Percentiles rank a stretch among this genome's conserved stretches.
Evolutionary conservation across 2,329 filamentous ascomycete species (phyloP).

Genomic region (Arthrobotrys megalospora): DNA sequence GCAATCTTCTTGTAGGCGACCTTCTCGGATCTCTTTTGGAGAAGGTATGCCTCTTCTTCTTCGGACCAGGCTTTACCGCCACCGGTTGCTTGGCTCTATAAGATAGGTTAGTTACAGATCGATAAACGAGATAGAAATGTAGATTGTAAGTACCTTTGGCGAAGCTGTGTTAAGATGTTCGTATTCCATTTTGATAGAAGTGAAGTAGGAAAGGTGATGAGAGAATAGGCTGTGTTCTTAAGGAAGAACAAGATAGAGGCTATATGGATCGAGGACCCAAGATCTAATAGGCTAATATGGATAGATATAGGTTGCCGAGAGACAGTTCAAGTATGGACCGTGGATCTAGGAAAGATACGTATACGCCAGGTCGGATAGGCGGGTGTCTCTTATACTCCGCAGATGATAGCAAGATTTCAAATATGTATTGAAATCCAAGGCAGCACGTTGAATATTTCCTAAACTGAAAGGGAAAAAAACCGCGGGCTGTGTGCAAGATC

Average conservation of each 20-base stretch:
- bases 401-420: constrained; percentile 46
- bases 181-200: constrained; percentile 54
- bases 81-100: constrained; percentile 69
- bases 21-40: constrained; percentile 86
- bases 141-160: constrained; percentile 38
- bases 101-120: constrained; percentile 29
- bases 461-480: constrained; percentile 35
- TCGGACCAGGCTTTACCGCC: constrained; percentile 87
- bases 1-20: constrained; percentile 94
- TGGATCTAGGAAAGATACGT: constrained; percentile 40
- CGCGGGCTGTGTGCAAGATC: constrained; percentile 44
- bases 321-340: constrained; percentile 49
- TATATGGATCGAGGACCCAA: constrained; percentile 40
- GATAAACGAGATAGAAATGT: neutral
- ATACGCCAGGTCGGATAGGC: constrained; percentile 42
- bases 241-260: constrained; percentile 28
- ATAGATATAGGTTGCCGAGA: constrained; percentile 41
- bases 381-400: constrained; percentile 53
- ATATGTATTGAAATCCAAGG: constrained; percentile 42
- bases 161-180: constrained; percentile 40
- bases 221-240: constrained; percentile 22
- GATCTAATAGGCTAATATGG: constrained; percentile 31
- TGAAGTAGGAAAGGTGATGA: neutral
- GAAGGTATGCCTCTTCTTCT: constrained; percentile 87
- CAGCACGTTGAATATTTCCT: constrained; percentile 54